These are phyloP conservation scores for Starmera stellimalicola DNA, from an alignment of 1,139 yeast genomes.

Conservation along the genomic window DNA sequence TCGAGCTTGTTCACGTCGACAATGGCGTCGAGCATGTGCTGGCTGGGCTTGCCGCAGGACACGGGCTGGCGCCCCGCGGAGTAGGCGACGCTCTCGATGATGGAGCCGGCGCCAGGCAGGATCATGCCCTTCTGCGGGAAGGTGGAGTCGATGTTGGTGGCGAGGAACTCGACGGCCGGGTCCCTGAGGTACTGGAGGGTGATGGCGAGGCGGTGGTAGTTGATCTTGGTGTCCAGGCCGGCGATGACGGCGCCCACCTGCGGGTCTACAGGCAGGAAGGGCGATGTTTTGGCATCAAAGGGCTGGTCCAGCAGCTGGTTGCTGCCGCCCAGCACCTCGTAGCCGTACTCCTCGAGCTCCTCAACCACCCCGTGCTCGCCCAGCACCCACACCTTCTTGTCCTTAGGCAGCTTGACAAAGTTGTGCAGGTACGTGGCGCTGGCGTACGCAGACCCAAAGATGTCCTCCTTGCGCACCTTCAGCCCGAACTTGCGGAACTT, in stretches of 20 bases:
- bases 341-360: constrained; percentile 63
- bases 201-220: constrained; percentile 71
- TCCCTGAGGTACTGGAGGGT: constrained; percentile 75
- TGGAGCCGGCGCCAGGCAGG: constrained; percentile 92
- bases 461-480: constrained; percentile 56
- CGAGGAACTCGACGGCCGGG: constrained; percentile 66
- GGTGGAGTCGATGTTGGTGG: constrained; percentile 94
- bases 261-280: constrained; percentile 50
- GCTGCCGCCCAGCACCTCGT: constrained; percentile 64
- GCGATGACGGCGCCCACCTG: constrained; percentile 82
- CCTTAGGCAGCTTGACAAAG: constrained; percentile 60
- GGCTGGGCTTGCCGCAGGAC: constrained; percentile 88
- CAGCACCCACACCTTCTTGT: constrained; percentile 75
- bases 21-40: constrained; percentile 85
- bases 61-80: constrained; percentile 70
- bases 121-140: constrained; percentile 82
- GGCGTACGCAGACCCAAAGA: constrained; percentile 89
- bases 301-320: constrained; percentile 34
- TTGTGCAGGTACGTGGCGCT: constrained; percentile 79
- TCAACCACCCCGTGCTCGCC: constrained; percentile 79
- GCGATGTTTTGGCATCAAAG: constrained; percentile 34
- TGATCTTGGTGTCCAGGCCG: constrained; percentile 69
- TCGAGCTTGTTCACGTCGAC: constrained; percentile 51
- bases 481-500: constrained; percentile 77
- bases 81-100: constrained; percentile 68